These are phyloP conservation scores for Galerina marginata DNA, from an alignment of 768 basidiomycete species.

Conservation along the genomic window DNA sequence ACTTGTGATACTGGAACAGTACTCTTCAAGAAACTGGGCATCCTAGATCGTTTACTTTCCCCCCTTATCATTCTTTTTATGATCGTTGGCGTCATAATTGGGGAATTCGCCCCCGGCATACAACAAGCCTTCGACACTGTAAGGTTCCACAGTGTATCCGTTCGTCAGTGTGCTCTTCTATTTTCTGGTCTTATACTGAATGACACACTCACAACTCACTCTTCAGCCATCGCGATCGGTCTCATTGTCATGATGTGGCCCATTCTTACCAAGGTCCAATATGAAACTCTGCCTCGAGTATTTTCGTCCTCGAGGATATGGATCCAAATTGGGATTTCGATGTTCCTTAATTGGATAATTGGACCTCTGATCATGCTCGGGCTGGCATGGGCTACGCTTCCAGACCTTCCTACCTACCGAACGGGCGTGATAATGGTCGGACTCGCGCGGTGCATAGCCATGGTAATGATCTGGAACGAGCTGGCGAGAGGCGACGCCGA, in stretches of 20 bases:
- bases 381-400: conserved; percentile 84
- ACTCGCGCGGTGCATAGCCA: conserved; percentile 71
- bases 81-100: conserved; percentile 78
- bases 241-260: conserved; percentile 92
- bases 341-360: conserved; percentile 80
- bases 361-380: conserved; percentile 85
- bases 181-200: background rate
- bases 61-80: conserved; percentile 71
- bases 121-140: conserved; percentile 65
- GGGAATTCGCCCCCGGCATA: conserved; percentile 65
- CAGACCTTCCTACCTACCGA: conserved; percentile 76
- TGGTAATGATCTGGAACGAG: conserved; percentile 85
- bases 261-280: conserved; percentile 75
- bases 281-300: conserved; percentile 67
- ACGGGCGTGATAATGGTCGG: conserved; percentile 86
- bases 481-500: conserved; percentile 71
- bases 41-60: conserved; percentile 66
- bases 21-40: conserved; percentile 47
- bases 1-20: conserved; percentile 22
- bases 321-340: conserved; percentile 69
- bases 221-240: conserved; percentile 76
- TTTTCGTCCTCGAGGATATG: conserved; percentile 60
- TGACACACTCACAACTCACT: background rate
- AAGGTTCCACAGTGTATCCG: conserved; percentile 72
- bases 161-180: conserved; percentile 57